Percentiles rank a stretch among this genome's conserved stretches.
phyloP scores from a whole-genome alignment of 257 asterid genomes.

The Solanum commersonii region DNA sequence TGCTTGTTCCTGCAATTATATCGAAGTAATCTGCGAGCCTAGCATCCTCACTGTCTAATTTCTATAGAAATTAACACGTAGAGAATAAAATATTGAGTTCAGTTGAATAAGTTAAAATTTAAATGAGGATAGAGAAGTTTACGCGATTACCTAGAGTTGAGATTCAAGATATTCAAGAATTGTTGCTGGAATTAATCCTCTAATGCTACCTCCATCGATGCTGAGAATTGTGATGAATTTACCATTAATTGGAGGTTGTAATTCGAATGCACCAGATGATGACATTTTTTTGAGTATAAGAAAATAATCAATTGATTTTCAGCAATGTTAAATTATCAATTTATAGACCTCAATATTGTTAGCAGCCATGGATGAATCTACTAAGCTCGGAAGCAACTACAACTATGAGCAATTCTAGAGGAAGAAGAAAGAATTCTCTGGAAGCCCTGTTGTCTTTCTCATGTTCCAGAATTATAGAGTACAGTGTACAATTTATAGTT shows the following conservation, averaged over 20 bases:
- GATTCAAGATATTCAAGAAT: conserved; percentile 21
- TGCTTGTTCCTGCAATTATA: conserved; percentile 49
- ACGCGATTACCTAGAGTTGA: not conserved
- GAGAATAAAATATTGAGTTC: not conserved
- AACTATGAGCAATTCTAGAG: too few relatives aligned
- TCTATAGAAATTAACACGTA: conserved; percentile 3
- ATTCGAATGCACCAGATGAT: not conserved
- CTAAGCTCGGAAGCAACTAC: too few relatives aligned
- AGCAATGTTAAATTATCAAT: not conserved
- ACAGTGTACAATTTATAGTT: too few relatives aligned
- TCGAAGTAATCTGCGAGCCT: conserved; percentile 56
- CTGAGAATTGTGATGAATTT: conserved; percentile 43
- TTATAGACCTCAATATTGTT: not conserved
- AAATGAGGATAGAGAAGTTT: not conserved
- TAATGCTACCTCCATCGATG: conserved; percentile 71
- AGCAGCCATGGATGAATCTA: too few relatives aligned
- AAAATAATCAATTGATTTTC: not conserved
- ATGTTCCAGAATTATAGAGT: too few relatives aligned
- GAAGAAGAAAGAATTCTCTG: too few relatives aligned
- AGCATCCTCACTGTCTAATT: conserved; percentile 30
- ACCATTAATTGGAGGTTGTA: conserved; percentile 19
- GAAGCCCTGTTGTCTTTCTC: too few relatives aligned
- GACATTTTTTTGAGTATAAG: not conserved
- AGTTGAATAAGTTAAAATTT: too few relatives aligned
- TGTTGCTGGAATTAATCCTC: conserved; percentile 39